Conservation (phyloP, 2,329 filamentous ascomycete genomes). For the Diaporthe longicolla region DNA sequence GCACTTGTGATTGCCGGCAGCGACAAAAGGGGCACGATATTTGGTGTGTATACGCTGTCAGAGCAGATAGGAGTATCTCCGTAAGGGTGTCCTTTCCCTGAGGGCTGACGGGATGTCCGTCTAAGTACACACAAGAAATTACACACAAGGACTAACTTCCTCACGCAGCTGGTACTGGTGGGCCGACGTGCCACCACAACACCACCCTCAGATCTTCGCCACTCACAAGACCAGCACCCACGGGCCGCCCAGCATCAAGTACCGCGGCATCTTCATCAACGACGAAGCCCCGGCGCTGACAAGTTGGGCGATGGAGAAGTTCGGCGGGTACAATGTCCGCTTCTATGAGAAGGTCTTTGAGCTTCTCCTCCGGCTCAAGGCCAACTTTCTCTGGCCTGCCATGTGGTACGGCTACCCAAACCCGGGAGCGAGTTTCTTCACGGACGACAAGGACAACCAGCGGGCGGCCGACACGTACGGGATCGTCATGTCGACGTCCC, state of each 20-base stretch:
- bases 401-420: slow-evolving; percentile 70
- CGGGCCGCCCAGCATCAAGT: slow-evolving; percentile 69
- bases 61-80: slow-evolving; percentile 75
- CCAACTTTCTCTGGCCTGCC: slow-evolving; percentile 78
- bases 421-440: slow-evolving; percentile 70
- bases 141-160: not conserved
- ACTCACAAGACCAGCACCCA: slow-evolving; percentile 61
- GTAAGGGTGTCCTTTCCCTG: slow-evolving; percentile 42
- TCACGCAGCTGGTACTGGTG: slow-evolving; percentile 67
- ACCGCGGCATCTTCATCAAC: slow-evolving; percentile 74
- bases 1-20: slow-evolving; percentile 71
- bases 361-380: slow-evolving; percentile 70
- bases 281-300: slow-evolving; percentile 71
- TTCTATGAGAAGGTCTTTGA: slow-evolving; percentile 76
- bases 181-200: slow-evolving; percentile 68
- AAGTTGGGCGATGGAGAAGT: slow-evolving; percentile 39
- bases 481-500: slow-evolving; percentile 74
- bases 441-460: slow-evolving; percentile 72
- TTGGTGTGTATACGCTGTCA: slow-evolving; percentile 71
- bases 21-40: slow-evolving; percentile 72
- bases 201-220: slow-evolving; percentile 65
- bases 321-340: slow-evolving; percentile 56
- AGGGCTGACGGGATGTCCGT: accelerated
- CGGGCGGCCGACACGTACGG: slow-evolving; percentile 73
- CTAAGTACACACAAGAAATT: not conserved